Conservation (phyloP, 176 grass and related monocot species). For the Oryza glaberrima region DNA sequence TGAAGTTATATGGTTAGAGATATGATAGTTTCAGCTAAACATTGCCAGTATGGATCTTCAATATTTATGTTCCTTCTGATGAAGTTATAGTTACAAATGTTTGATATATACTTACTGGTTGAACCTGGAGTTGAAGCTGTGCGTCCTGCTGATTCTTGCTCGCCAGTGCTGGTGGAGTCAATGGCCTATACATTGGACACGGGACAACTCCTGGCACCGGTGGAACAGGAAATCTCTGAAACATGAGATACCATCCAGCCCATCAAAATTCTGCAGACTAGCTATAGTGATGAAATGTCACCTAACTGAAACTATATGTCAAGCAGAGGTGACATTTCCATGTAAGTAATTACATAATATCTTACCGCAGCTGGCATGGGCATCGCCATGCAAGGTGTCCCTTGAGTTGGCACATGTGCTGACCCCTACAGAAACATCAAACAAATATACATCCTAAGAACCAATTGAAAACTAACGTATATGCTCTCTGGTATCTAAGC, state of each 20-base stretch:
- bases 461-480: not conserved
- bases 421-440: conserved; percentile 25
- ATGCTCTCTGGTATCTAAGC: not conserved
- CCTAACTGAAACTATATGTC: not conserved
- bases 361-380: conserved; percentile 62
- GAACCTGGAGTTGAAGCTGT: conserved; percentile 48
- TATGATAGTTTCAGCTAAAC: no score
- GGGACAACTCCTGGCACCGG: conserved; percentile 50
- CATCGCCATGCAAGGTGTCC: conserved; percentile 63
- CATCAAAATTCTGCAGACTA: not conserved
- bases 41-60: not conserved
- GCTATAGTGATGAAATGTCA: not conserved
- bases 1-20: not conserved
- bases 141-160: conserved; percentile 43
- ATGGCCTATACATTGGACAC: conserved; percentile 46
- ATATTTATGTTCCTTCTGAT: not conserved
- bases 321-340: not conserved
- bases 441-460: not conserved
- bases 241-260: not conserved
- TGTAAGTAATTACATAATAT: not conserved
- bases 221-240: conserved; percentile 68
- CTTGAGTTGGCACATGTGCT: conserved; percentile 48
- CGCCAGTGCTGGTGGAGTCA: conserved; percentile 14
- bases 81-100: not conserved
- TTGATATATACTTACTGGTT: conserved; percentile 56